These are phyloP conservation scores for Pleurotus citrinopileatus DNA, from an alignment of 768 basidiomycete species.

Conservation along the genomic window DNA sequence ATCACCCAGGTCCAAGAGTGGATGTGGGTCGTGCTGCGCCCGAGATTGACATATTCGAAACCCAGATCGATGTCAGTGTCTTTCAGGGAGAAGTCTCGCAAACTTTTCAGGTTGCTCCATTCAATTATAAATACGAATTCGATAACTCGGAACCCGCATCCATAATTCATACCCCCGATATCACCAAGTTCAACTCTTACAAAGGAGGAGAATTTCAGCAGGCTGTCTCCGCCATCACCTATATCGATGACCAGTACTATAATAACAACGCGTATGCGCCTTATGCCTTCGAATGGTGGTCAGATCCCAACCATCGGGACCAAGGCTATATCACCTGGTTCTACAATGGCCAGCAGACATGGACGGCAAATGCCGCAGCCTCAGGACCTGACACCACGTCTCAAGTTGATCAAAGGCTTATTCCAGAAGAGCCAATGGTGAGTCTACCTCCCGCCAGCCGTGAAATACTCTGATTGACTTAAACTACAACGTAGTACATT, in stretches of 20 bases:
- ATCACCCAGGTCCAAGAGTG: constrained; percentile 83
- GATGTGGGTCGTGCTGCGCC: constrained; percentile 76
- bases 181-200: constrained; percentile 64
- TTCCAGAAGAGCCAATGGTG: constrained; percentile 95
- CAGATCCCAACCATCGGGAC: constrained; percentile 58
- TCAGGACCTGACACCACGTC: constrained; percentile 63
- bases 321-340: constrained; percentile 89
- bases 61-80: constrained; percentile 56
- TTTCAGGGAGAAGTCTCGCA: constrained; percentile 73
- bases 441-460: constrained; percentile 18
- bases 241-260: constrained; percentile 55
- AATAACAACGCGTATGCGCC: constrained; percentile 49
- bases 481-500: constrained; percentile 52
- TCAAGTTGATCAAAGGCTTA: constrained; percentile 62
- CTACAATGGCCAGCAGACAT: constrained; percentile 59
- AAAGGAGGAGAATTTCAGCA: constrained; percentile 73
- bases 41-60: constrained; percentile 92
- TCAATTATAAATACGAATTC: constrained; percentile 66
- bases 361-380: constrained; percentile 66
- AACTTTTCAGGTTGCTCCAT: constrained; percentile 79
- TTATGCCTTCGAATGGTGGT: constrained; percentile 82
- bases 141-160: constrained; percentile 49
- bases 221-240: constrained; percentile 64
- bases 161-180: constrained; percentile 45
- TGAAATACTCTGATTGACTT: constrained; percentile 6